Base-by-base conservation (phyloP, 495 filamentous ascomycete genomes). In the Neurospora sp. region DNA sequence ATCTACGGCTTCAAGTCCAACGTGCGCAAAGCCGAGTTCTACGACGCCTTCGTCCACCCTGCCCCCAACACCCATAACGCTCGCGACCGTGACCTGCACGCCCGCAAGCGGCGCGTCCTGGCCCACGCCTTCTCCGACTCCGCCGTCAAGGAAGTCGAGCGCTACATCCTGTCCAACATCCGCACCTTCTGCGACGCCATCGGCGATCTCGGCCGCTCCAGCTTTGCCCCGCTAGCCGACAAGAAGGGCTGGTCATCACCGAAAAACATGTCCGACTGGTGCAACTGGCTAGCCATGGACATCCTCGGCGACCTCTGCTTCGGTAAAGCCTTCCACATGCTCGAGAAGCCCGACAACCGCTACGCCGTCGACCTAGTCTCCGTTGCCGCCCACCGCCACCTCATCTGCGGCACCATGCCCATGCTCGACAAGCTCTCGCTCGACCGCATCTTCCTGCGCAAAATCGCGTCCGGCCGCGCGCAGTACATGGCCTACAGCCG, bases 261-360 rank as follows among this genome's bases (percentile, higher is more conserved):
- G 27, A 81, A 84, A 75, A 86, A 92, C 78, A 86, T 91, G 81
- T 83, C 89, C 0, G 83, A 89, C 74, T 92, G 89, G 87, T 86
- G 85, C 72, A 90, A 89, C 77, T 92, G 88, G 81, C 84, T 91
- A 10, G 86, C 88, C 69, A 93, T 92, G 83, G 92, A 94, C 75
- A 88, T 92, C 27, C 88, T 94, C 80, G 91, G 91, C 4, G 89
- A 92, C 42, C 76, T 94, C 10, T 86, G 86, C 72, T 93, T 93
- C 76, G 90, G 89, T 18, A 92, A 92, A 78, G 85, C 89, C 23
- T 92, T 92, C 80, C 85, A 88, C 54, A 92, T 92, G 91, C 82
- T 95, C 69, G 86, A 89, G 69, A 81, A 79, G n/a, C 85, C 82
- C 8, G 84, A 86, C 69, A 89, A 88, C 76, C 85, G 90, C 20